Base-by-base conservation (phyloP, 1,284 basidiomycete genomes). In the Lignosus rhinocerotis region DNA sequence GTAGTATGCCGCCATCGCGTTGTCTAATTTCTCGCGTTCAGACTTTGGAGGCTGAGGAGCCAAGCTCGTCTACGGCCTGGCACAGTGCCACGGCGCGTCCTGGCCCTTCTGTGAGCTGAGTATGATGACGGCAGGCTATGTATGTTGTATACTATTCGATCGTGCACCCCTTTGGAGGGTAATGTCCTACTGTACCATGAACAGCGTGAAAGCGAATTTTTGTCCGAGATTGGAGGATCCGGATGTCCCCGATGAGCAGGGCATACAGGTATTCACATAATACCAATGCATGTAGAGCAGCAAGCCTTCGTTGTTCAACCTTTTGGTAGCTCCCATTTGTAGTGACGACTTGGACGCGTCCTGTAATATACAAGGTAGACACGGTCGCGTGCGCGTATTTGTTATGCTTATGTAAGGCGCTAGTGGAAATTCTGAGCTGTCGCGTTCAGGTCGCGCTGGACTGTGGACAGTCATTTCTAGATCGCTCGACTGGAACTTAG, bases 1-100 rank as follows among this genome's bases (percentile, higher is more conserved):
- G 56, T 60, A 6, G 42, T 31, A 36, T 39, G 14, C 2, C 25
- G 17, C 6, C 6, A 30, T 32, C 8, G 34, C 10, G 52, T 42
- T 38, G 30, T 10, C 48, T 61, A 51, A 46, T 41, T 59, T 36
- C 43, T 51, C 30, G 56, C 14, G 56, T 62, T 14, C 64, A 90
- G 88, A 89, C 87, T 1, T 76, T 90, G 60, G 88, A 90, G 70
- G 82, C 85, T 11, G 88, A 90, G 46, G 67, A 68, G 45, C 65
- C 87, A 2, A 86, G 81, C 67, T 80, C 84, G 2, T 81, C 82
- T 0, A 65, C 69, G 48, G 68, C 73, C 25, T 78, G 78, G 77
- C 73, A 72, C 58, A 73, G 71, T 49, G 45, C 59, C 11, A 47
- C 54, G 31, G 58, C 59, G 43, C 34, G 63, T 60, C 45, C 50